Base-by-base conservation (phyloP, 305 asterid species). In the Fraxinus velutina region DNA sequence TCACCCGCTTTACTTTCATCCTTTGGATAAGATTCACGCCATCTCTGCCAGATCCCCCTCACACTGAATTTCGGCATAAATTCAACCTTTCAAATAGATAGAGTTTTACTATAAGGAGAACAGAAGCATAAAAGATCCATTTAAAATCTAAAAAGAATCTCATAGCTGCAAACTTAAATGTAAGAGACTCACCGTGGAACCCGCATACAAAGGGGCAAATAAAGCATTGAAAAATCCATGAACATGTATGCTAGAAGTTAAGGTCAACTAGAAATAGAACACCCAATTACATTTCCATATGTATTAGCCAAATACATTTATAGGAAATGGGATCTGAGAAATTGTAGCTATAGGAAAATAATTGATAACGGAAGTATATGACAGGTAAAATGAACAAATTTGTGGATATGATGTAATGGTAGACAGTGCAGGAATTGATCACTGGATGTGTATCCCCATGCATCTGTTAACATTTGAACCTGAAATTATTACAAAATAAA, bases 21-120 rank as follows among this genome's bases (percentile, higher is more conserved):
- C 60, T 76, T 47, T 2, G 97, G 97, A 82, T 91, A 93, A 36
- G 99, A 96, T 87, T 96, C 98, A 79, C 95, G 90, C 99, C 99
- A 96, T 90, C 97, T 90, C 88, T 96, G 94, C 99, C 99, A 96
- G 87, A 96, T 88, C 76, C 98, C 99, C 68, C 99, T 92, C 86
- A 94, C 99, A 77, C 97, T 96, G 89, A 94, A 96, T 84, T 94
- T 94, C 55, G 97, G 97, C 91, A 96, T 90, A 88, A 96, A 93
- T 74, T 93, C 98, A 52, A 96, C 99, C 99, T 96, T 89, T 84
- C 44, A 82, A 32, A 13, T 15, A 71, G 8, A 71, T 10, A 37
- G 15, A 34, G 64, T 82, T 60, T 60, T 30, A 79, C 50, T 5
- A 76, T 19, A 78, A 77, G 52, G 13, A 75, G 21, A 74, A 33